These are phyloP conservation scores for Irpex lacteus DNA, from an alignment of 1,284 basidiomycete genomes.

Conservation along the genomic window DNA sequence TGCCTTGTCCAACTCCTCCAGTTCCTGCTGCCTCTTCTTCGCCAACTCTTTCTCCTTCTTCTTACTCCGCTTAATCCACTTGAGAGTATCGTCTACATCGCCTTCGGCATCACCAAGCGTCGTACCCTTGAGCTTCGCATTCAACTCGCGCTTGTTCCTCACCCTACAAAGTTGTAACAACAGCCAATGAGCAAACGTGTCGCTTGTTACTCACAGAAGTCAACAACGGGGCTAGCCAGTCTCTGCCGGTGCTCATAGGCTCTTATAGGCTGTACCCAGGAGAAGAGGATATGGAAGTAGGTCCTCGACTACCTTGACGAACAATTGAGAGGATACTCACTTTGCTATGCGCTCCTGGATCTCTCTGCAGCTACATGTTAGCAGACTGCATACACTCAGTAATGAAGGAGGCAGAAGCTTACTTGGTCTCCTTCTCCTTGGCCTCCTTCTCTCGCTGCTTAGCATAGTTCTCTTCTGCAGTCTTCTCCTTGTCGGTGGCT, in stretches of 20 bases:
- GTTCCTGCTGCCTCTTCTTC: slow-evolving; percentile 71
- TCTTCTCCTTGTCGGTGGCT: slow-evolving; percentile 67
- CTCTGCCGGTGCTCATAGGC: too few species aligned
- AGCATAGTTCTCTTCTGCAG: slow-evolving; percentile 84
- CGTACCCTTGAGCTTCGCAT: slow-evolving; percentile 84
- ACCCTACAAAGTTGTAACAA: slow-evolving; percentile 55
- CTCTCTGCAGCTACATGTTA: slow-evolving; percentile 44
- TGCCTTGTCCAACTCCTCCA: slow-evolving; percentile 78
- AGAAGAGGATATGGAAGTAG: slow-evolving; percentile 48
- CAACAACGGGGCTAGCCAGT: not conserved
- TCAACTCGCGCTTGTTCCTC: slow-evolving; percentile 89
- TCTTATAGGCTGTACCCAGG: slow-evolving; percentile 20
- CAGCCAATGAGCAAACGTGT: slow-evolving; percentile 43
- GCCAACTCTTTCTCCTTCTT: slow-evolving; percentile 86
- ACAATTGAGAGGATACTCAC: slow-evolving; percentile 54
- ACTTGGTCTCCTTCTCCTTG: slow-evolving; percentile 78
- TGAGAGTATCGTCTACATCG: slow-evolving; percentile 71
- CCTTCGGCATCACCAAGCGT: slow-evolving; percentile 84
- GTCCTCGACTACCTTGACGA: slow-evolving; percentile 21
- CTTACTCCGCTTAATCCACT: slow-evolving; percentile 89
- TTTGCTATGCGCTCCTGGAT: slow-evolving; percentile 83
- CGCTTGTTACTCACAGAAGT: slow-evolving; percentile 4
- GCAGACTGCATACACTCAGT: slow-evolving; percentile 11
- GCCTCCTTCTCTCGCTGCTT: slow-evolving; percentile 67
- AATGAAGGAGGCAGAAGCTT: slow-evolving; percentile 25